Conservation (phyloP, 202 grass and related monocot genomes). For the Alloteropsis angusta region DNA sequence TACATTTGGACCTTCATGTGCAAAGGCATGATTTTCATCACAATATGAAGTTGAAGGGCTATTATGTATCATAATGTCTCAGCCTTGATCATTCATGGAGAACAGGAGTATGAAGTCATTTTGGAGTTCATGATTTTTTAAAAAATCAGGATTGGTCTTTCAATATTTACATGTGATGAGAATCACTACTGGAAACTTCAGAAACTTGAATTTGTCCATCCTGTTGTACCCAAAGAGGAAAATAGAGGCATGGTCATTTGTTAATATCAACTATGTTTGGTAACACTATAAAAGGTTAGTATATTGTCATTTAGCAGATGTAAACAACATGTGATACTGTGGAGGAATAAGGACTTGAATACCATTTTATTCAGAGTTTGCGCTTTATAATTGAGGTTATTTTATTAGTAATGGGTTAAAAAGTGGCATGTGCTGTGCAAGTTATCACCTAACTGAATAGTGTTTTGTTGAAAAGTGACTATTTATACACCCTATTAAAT, state of each 20-base stretch:
- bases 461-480: neutral
- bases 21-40: neutral
- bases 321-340: neutral
- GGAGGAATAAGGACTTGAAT: neutral
- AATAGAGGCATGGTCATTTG: neutral
- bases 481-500: neutral
- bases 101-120: neutral
- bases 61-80: neutral
- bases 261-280: neutral
- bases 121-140: neutral
- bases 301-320: neutral
- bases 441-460: neutral
- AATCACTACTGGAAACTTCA: conserved; percentile 11
- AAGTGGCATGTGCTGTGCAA: neutral
- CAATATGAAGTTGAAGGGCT: neutral
- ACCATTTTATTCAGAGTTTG: neutral
- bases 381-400: neutral
- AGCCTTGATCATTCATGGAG: neutral
- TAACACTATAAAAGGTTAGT: neutral
- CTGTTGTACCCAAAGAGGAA: neutral
- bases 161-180: neutral
- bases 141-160: neutral
- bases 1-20: neutral
- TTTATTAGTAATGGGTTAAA: neutral
- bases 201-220: conserved; percentile 8